Percentiles rank a stretch among this genome's conserved stretches.
phyloP scores from a whole-genome alignment of 1,284 basidiomycete species.

The Cystobasidium pallidum region DNA sequence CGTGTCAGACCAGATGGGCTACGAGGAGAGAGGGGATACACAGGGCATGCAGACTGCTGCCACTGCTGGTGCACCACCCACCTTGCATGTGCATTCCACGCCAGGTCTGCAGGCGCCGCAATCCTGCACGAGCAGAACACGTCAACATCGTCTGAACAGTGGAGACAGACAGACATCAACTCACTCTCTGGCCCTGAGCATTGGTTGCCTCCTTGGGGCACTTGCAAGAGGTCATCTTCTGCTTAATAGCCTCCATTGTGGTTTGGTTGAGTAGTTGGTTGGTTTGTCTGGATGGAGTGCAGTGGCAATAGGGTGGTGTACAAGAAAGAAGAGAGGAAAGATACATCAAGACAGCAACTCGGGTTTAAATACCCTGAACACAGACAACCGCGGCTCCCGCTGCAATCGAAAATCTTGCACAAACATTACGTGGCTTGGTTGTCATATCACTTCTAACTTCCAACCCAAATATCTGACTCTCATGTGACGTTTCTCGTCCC shows the following conservation, averaged over 20 bases:
- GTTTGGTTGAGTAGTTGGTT: not conserved
- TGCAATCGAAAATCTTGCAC: not conserved
- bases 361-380: not conserved
- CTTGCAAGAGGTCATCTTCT: conserved; percentile 36
- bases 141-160: not conserved
- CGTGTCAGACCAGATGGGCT: not conserved
- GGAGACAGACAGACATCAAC: not conserved
- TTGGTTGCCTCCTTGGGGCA: conserved; percentile 22
- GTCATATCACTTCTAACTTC: not conserved
- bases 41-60: not conserved
- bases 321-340: conserved; percentile 12
- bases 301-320: not conserved
- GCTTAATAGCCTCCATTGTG: conserved; percentile 35
- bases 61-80: not conserved
- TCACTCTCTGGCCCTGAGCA: conserved; percentile 23
- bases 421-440: not conserved
- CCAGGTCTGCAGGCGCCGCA: conserved; percentile 17
- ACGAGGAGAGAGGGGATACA: not conserved
- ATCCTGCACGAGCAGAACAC: not conserved
- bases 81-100: conserved; percentile 26
- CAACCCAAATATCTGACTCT: too few species aligned
- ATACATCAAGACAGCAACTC: not conserved
- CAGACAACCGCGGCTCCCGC: not conserved
- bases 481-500: not conserved
- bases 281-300: not conserved